Percentiles rank a stretch among this genome's conserved stretches.
Evolutionary conservation across 768 basidiomycete species (phyloP).

Genomic region (Suillus ampliporus): DNA sequence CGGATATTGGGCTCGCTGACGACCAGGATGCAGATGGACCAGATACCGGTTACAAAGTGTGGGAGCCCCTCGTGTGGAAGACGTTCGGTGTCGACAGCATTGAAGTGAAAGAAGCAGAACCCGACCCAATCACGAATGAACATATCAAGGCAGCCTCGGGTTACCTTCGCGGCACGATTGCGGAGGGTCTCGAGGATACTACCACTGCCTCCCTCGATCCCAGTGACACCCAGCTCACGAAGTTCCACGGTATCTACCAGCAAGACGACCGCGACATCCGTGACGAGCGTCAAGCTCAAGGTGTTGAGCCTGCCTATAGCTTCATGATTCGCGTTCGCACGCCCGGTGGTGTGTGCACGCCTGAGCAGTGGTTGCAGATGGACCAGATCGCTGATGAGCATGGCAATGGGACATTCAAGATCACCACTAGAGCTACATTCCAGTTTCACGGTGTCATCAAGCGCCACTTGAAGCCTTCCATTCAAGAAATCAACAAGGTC

Average conservation of each 20-base stretch:
- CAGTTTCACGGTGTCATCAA: slow-evolving; percentile 99
- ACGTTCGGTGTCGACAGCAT: slow-evolving; percentile 89
- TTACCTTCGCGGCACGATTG: slow-evolving; percentile 94
- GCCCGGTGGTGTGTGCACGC: slow-evolving; percentile 93
- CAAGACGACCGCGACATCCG: slow-evolving; percentile 99
- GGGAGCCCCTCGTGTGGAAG: slow-evolving; percentile 95
- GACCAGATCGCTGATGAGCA: slow-evolving; percentile 96
- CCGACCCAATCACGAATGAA: slow-evolving; percentile 97
- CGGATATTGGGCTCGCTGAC: slow-evolving; percentile 84
- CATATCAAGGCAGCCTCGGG: slow-evolving; percentile 97
- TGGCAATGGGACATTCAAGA: slow-evolving; percentile 92
- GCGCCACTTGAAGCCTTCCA: slow-evolving; percentile 92
- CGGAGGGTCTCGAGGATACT: slow-evolving; percentile 85
- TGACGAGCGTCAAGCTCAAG: slow-evolving; percentile 91
- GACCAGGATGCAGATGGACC: slow-evolving; percentile 98
- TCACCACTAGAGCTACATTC: slow-evolving; percentile 98
- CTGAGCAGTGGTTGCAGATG: slow-evolving; percentile 94
- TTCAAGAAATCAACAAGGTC: slow-evolving; percentile 92
- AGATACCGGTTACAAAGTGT: slow-evolving; percentile 95
- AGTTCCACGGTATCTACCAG: slow-evolving; percentile 97
- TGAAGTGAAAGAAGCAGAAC: slow-evolving; percentile 90
- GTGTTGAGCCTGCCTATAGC: slow-evolving; percentile 92
- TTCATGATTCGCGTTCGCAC: slow-evolving; percentile 99
- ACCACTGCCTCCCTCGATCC: slow-evolving; percentile 91
- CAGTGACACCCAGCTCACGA: slow-evolving; percentile 92